Conservation (phyloP, 768 basidiomycete species). For the Asterophora lycoperdoides region DNA sequence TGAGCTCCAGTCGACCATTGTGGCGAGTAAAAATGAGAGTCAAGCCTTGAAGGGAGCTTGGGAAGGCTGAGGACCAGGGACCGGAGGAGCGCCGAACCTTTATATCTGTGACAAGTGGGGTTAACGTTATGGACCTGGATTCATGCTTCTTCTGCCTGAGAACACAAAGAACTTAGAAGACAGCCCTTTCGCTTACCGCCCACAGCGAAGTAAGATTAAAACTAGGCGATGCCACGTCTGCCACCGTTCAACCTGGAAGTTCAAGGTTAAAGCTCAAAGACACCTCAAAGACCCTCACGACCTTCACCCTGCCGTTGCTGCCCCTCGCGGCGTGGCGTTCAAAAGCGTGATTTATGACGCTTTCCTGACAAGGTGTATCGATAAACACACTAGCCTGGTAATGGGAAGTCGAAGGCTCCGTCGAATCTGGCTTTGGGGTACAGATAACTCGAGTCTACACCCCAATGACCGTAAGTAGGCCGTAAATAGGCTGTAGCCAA, state of each 20-base stretch:
- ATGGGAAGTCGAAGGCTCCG: neutral
- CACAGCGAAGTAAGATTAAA: slow-evolving; percentile 1
- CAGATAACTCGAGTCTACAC: neutral
- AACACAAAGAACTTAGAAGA: too few species aligned
- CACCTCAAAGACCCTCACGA: too few species aligned
- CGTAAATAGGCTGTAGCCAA: too few species aligned
- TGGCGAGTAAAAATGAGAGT: slow-evolving; percentile 15
- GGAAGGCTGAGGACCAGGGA: slow-evolving; percentile 10
- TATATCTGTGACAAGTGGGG: slow-evolving; percentile 20
- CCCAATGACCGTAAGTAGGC: too few species aligned
- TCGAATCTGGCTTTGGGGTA: neutral
- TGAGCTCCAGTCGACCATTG: slow-evolving; percentile 60
- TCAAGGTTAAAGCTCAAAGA: neutral
- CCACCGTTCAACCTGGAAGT: slow-evolving; percentile 9
- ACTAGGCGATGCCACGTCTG: slow-evolving; percentile 8
- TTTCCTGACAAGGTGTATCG: neutral
- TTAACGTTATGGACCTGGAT: neutral
- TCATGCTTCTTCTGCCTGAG: slow-evolving; percentile 12
- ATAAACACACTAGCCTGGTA: neutral
- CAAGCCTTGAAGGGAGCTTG: slow-evolving; percentile 14
- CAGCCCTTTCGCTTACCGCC: slow-evolving; percentile 3
- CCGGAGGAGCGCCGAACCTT: slow-evolving; percentile 4
- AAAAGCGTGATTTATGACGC: too few species aligned
- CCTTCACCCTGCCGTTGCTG: neutral
- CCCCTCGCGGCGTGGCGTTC: neutral